Conservation (phyloP, 306 rosid genomes). For the Cicer cuneatum region DNA sequence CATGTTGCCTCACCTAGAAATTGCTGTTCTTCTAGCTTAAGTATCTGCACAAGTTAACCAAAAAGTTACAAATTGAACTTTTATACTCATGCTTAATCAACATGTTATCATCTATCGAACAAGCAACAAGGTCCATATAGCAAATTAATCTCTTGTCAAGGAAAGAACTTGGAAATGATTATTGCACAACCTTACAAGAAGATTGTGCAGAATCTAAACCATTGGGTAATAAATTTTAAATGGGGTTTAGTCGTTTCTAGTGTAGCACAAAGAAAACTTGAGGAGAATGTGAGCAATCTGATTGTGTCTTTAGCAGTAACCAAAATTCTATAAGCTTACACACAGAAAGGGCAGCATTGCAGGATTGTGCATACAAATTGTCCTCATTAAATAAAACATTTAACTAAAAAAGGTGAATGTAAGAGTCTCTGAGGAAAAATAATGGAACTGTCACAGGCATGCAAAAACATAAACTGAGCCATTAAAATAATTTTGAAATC, state of each 20-base stretch:
- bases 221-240: background rate
- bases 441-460: constrained; percentile 11
- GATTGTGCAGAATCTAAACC: constrained; percentile 34
- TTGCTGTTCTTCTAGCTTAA: constrained; percentile 94
- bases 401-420: constrained; percentile 23
- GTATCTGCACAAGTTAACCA: constrained; percentile 71
- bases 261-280: constrained; percentile 34
- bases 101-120: constrained; percentile 32
- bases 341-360: constrained; percentile 23
- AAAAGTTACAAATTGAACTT: constrained; percentile 40
- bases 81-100: constrained; percentile 34
- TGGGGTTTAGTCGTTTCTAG: constrained; percentile 18
- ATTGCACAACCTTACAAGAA: constrained; percentile 25
- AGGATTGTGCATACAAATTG: constrained; percentile 30
- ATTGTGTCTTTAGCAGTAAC: constrained; percentile 19
- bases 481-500: constrained; percentile 17
- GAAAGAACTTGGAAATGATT: constrained; percentile 19
- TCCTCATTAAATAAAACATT: constrained; percentile 15
- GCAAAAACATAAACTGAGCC: background rate
- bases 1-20: constrained; percentile 96
- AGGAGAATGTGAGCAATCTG: constrained; percentile 12
- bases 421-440: constrained; percentile 15
- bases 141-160: constrained; percentile 17
- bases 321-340: constrained; percentile 15
- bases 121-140: constrained; percentile 24